A percentile compares a stretch with the other conserved stretches of the same genome.
phyloP scores from a whole-genome alignment of 2,329 filamentous ascomycete species.

The Ceratocystis ficicola region DNA sequence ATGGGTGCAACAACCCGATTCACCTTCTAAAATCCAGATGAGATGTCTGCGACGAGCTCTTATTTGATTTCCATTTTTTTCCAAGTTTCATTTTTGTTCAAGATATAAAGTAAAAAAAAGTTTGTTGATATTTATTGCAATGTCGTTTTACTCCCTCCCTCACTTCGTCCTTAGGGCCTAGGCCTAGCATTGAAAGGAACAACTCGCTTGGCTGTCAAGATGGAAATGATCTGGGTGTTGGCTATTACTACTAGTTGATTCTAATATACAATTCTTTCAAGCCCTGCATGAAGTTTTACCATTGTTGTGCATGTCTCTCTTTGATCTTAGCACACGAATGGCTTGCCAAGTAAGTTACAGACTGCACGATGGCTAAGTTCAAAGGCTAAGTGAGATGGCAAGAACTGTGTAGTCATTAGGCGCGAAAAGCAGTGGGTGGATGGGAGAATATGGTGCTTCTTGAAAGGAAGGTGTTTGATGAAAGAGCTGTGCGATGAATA shows the following conservation, averaged over 20 bases:
- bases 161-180: neutral
- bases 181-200: conserved; percentile 15
- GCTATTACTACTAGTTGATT: neutral
- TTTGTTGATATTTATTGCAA: neutral
- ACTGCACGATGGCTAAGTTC: neutral
- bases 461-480: neutral
- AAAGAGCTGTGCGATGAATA: neutral
- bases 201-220: neutral
- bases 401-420: neutral
- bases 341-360: neutral
- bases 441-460: neutral
- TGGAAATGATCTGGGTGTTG: neutral
- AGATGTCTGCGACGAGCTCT: conserved; percentile 1
- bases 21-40: conserved; percentile 1
- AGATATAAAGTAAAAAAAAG: conserved; percentile 16
- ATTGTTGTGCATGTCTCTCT: conserved; percentile 4
- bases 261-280: neutral
- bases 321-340: neutral
- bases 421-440: neutral
- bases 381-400: neutral
- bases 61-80: conserved; percentile 19
- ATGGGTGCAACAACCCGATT: neutral
- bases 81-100: neutral
- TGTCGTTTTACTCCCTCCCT: neutral
- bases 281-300: neutral